Percentiles rank a stretch among this genome's conserved stretches.
Conservation (phyloP, 2,329 filamentous ascomycete genomes). For the Tolypocladium pustulatum region DNA sequence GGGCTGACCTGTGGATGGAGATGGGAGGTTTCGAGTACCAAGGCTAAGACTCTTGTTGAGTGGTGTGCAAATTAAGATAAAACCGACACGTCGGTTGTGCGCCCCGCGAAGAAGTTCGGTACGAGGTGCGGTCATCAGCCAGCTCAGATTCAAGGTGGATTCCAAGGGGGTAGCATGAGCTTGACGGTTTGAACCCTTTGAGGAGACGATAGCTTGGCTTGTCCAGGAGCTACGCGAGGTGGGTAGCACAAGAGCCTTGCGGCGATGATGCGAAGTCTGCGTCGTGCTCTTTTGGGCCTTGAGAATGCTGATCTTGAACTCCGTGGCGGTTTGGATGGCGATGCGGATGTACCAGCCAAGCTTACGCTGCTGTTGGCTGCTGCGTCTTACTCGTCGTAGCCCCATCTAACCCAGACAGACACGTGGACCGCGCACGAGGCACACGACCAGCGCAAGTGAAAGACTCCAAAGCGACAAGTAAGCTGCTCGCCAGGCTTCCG, state of each 20-base stretch:
- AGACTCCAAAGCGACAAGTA: neutral
- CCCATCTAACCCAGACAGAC: neutral
- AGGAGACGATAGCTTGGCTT: neutral
- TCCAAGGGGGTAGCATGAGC: too few species aligned
- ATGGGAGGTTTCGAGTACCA: neutral
- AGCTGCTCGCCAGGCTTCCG: neutral
- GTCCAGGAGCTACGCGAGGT: neutral
- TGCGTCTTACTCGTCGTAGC: neutral
- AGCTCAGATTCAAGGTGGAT: too few species aligned
- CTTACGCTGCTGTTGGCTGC: neutral
- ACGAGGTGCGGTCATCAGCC: neutral
- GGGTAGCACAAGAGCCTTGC: too few species aligned
- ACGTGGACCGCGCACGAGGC: neutral
- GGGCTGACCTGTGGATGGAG: neutral
- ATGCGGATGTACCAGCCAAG: neutral
- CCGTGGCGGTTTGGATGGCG: neutral
- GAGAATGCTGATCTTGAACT: neutral
- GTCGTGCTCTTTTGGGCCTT: neutral
- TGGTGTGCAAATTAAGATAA: too few species aligned
- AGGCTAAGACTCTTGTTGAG: neutral
- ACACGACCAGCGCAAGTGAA: neutral
- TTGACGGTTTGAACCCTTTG: neutral
- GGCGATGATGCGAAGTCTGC: neutral
- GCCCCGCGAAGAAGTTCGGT: neutral
- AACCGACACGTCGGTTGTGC: neutral